Evolutionary conservation across 176 grass and related monocot species (phyloP), one percentile per base, ranked within the genome.

Genomic region (Triticum monococcum): DNA sequence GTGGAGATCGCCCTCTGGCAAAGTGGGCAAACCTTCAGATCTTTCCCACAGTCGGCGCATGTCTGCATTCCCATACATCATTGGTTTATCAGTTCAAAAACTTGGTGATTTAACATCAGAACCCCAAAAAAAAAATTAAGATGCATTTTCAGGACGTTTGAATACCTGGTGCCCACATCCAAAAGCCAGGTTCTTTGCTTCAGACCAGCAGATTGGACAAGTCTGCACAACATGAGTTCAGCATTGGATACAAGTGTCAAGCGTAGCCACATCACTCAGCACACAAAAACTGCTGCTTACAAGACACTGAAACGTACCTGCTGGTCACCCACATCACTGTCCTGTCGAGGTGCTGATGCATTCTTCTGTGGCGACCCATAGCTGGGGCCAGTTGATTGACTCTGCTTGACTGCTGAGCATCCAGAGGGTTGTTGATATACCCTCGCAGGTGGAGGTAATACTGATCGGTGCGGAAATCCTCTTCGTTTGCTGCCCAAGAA

Each of bases 141-240:
- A 5, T 50, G 31, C 2, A 20, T 60, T 31, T 78, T 35, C 14
- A 43, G 36, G 12, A 5, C 9, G 9, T 54, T 77, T 9, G 14
- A 2, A 40, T 93, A 97, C 95, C 95, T 95, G 95, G 89, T 97
- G 95, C 13, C 91, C 91, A 74, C 92, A 97, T 13, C 92, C 91
- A 67, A 97, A 95, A 84, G 95, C 95, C 54, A 95, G 91, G 75
- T 97, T 80, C 76, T 95, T 97, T 14, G 46, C 30, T 91, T 93
- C 79, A 24, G 41, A 72, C 92, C 87, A 86, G 85, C 95, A 97
- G 81, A 93, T 90, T 14, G 91, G 91, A 83, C 95, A 97, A 81
- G 71, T 87, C 95, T 97, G 82, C 22, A 38, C 14, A 43, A 64
- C 16, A 86, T 1, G 12, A 66, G 28, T 68, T 79, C 45, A 80